Percentiles rank a stretch among this genome's conserved stretches.
Evolutionary conservation across 2,329 filamentous ascomycete species (phyloP).

Genomic region (Lasiodiplodia sp.): DNA sequence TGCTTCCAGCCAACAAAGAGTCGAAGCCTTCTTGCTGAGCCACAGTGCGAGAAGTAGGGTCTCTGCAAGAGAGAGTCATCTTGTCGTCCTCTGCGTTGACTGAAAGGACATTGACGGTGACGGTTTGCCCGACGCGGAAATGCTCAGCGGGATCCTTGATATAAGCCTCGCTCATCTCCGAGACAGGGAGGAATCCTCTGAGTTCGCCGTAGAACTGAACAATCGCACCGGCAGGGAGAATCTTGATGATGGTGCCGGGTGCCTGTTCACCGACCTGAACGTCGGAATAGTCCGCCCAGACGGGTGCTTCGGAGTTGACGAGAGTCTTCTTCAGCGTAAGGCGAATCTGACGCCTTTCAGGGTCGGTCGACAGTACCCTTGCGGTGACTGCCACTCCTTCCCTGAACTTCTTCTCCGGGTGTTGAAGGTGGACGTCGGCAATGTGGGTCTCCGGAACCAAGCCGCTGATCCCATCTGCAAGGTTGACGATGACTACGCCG

Average conservation of each 20-base stretch:
- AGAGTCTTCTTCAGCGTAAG: constrained; percentile 94
- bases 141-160: constrained; percentile 89
- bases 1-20: constrained; percentile 73
- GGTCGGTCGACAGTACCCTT: constrained; percentile 81
- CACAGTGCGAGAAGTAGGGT: constrained; percentile 78
- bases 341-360: constrained; percentile 77
- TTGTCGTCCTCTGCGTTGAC: constrained; percentile 75
- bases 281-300: constrained; percentile 79
- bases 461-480: constrained; percentile 88
- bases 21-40: constrained; percentile 77
- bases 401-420: constrained; percentile 95
- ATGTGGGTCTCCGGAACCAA: constrained; percentile 88
- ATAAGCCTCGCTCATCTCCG: constrained; percentile 97
- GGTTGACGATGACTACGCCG: constrained; percentile 78
- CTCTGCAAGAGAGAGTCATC: constrained; percentile 91
- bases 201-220: constrained; percentile 91
- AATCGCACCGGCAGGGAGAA: constrained; percentile 79
- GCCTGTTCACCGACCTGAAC: constrained; percentile 78
- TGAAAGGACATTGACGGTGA: constrained; percentile 86
- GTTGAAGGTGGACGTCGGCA: constrained; percentile 84
- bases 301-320: constrained; percentile 84
- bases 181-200: constrained; percentile 86
- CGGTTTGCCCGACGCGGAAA: constrained; percentile 88
- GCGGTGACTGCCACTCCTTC: constrained; percentile 85
- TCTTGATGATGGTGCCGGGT: constrained; percentile 84